Evolutionary conservation across 2,329 filamentous ascomycete species (phyloP).

Genomic region (Exserohilum turcica): DNA sequence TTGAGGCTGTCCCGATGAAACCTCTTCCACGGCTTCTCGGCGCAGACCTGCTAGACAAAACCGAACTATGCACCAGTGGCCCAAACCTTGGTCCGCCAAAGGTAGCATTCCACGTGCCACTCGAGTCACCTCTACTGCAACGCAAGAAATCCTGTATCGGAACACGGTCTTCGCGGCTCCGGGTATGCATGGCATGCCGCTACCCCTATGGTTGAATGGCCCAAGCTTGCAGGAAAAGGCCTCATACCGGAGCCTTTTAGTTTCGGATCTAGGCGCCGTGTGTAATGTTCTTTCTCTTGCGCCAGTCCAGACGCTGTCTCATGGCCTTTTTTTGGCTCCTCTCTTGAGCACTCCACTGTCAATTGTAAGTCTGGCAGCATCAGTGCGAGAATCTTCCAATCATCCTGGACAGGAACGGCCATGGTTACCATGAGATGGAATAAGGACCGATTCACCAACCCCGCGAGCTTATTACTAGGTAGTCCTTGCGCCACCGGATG

Average conservation of each 20-base stretch:
- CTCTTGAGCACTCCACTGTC: too few relatives aligned
- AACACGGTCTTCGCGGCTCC: background rate
- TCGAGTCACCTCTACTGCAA: too few relatives aligned
- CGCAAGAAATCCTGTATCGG: background rate
- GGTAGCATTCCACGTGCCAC: background rate
- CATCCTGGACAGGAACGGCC: too few relatives aligned
- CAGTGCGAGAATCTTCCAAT: too few relatives aligned
- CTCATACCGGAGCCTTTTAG: background rate
- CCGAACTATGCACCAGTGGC: background rate
- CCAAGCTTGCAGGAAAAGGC: background rate
- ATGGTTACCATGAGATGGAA: background rate
- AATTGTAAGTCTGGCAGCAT: too few relatives aligned
- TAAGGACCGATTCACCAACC: background rate
- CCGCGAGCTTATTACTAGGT: background rate
- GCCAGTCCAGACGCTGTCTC: too few relatives aligned
- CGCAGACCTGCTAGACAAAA: background rate
- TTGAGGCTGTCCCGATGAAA: too few relatives aligned
- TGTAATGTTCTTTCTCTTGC: too few relatives aligned
- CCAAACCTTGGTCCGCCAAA: background rate
- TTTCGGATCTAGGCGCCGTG: background rate
- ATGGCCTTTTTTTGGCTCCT: too few relatives aligned
- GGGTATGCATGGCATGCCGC: background rate
- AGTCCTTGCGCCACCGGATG: background rate
- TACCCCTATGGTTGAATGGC: background rate
- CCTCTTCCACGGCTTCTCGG: background rate